Conservation (phyloP, 106 monocot species). For the Acorus gramineus region DNA sequence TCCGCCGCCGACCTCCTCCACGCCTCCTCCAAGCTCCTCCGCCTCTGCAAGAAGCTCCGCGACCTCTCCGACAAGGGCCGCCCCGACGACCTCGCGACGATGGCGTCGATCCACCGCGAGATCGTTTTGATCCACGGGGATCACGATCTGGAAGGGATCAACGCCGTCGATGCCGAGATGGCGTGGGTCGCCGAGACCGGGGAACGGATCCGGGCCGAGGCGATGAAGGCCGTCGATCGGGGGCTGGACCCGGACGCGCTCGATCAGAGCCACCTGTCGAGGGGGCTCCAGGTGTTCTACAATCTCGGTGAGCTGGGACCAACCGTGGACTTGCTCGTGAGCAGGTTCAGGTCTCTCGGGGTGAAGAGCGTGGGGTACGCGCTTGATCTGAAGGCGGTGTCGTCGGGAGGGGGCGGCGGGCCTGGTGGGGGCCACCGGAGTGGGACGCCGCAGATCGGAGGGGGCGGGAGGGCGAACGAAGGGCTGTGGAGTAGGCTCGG, state of each 20-base stretch:
- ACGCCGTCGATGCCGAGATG: slow-evolving; percentile 79
- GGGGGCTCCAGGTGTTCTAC: slow-evolving; percentile 94
- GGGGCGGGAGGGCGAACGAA: slow-evolving; percentile 63
- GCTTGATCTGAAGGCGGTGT: slow-evolving; percentile 91
- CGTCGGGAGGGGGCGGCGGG: slow-evolving; percentile 10
- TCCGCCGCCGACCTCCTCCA: slow-evolving; percentile 64
- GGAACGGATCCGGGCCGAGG: slow-evolving; percentile 45
- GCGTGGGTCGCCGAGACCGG: slow-evolving; percentile 56
- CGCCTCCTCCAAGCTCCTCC: slow-evolving; percentile 41
- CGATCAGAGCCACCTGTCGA: slow-evolving; percentile 95
- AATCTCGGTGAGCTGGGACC: slow-evolving; percentile 82
- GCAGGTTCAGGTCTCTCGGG: slow-evolving; percentile 59
- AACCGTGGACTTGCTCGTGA: slow-evolving; percentile 57
- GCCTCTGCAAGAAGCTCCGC: slow-evolving; percentile 41
- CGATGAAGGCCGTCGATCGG: slow-evolving; percentile 61
- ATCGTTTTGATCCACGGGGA: slow-evolving; percentile 65
- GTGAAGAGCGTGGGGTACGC: slow-evolving; percentile 69
- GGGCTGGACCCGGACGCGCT: slow-evolving; percentile 87
- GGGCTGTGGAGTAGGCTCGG: slow-evolving; percentile 89
- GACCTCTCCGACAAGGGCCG: slow-evolving; percentile 16
- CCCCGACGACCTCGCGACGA: slow-evolving; percentile 64
- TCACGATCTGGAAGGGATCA: slow-evolving; percentile 55
- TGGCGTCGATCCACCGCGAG: slow-evolving; percentile 85
- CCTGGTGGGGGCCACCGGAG: slow-evolving; percentile 83
- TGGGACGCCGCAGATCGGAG: slow-evolving; percentile 89